Percentiles rank a stretch among this genome's conserved stretches.
Evolutionary conservation across 1,139 yeast genomes (phyloP).

Genomic region (Casaregolazyma suthepensis): DNA sequence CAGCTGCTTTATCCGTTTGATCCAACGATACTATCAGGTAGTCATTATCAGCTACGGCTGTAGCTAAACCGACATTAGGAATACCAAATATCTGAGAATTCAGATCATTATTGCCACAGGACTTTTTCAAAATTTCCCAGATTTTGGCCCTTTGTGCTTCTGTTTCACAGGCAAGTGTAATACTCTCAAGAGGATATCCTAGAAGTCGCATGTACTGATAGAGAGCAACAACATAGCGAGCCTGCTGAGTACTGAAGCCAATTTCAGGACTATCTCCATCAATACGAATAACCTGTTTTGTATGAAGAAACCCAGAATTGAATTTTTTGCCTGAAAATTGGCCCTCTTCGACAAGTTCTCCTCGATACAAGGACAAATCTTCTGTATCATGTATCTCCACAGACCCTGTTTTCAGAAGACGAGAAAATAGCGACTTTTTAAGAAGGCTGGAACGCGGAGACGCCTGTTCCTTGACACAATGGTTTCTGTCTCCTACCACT

Average conservation of each 20-base stretch:
- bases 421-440: slow-evolving; percentile 1
- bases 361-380: background rate
- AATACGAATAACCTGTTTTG: slow-evolving; percentile 38
- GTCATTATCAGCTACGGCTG: slow-evolving; percentile 26
- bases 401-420: background rate
- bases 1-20: slow-evolving; percentile 23
- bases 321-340: background rate
- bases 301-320: slow-evolving; percentile 41
- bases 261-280: slow-evolving; percentile 20
- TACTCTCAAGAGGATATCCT: slow-evolving; percentile 39
- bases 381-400: background rate
- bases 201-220: slow-evolving; percentile 44
- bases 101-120: slow-evolving; percentile 21
- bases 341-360: slow-evolving; percentile 1
- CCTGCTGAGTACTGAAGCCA: slow-evolving; percentile 34
- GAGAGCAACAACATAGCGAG: slow-evolving; percentile 45
- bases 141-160: slow-evolving; percentile 35
- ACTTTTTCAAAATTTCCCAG: slow-evolving; percentile 25
- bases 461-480: background rate
- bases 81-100: slow-evolving; percentile 26
- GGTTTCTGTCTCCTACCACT: slow-evolving; percentile 1
- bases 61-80: slow-evolving; percentile 27
- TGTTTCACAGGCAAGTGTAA: slow-evolving; percentile 41
- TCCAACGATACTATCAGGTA: slow-evolving; percentile 31
- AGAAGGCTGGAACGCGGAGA: background rate